Evolutionary conservation across 139 green algal species (phyloP).

Genomic region (Tetradesmus lagerheimii): DNA sequence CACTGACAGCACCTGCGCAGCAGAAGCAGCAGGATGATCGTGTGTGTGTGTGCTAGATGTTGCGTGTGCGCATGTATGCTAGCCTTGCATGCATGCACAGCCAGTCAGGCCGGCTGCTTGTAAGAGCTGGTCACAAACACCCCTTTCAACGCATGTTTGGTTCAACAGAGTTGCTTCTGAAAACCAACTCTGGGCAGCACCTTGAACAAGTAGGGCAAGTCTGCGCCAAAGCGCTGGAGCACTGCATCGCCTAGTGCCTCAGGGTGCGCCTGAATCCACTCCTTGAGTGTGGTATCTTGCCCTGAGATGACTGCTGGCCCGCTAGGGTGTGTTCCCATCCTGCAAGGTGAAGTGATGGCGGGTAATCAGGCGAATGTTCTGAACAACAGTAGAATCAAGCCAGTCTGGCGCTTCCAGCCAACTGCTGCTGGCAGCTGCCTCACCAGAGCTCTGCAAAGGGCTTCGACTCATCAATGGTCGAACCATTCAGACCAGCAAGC

Average conservation of each 20-base stretch:
- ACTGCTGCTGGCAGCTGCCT: constrained; percentile 33
- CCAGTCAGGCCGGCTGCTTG: neutral
- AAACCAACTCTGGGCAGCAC: constrained; percentile 43
- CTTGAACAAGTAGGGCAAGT: constrained; percentile 98
- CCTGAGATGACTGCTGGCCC: constrained; percentile 79
- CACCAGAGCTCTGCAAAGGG: constrained; percentile 97
- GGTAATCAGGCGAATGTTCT: neutral
- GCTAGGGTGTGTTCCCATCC: constrained; percentile 97
- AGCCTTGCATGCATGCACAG: neutral
- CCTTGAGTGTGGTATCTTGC: constrained; percentile 61
- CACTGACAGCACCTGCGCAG: constrained; percentile 88
- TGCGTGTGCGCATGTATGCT: too few relatives aligned
- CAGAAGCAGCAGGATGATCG: constrained; percentile 73
- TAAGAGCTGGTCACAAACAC: neutral
- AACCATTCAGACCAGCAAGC: constrained; percentile 75
- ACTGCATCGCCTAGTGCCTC: constrained; percentile 77
- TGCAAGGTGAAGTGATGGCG: constrained; percentile 37
- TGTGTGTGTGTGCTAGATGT: neutral
- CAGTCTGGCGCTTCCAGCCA: neutral
- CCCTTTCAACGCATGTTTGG: neutral
- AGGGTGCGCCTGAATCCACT: constrained; percentile 78
- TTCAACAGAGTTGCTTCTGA: neutral
- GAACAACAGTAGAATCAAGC: neutral
- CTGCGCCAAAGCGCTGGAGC: constrained; percentile 70
- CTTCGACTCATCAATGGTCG: constrained; percentile 70